Evolutionary conservation across 352 stramenopile species (phyloP).

Genomic region (Stramenopiles sp.): DNA sequence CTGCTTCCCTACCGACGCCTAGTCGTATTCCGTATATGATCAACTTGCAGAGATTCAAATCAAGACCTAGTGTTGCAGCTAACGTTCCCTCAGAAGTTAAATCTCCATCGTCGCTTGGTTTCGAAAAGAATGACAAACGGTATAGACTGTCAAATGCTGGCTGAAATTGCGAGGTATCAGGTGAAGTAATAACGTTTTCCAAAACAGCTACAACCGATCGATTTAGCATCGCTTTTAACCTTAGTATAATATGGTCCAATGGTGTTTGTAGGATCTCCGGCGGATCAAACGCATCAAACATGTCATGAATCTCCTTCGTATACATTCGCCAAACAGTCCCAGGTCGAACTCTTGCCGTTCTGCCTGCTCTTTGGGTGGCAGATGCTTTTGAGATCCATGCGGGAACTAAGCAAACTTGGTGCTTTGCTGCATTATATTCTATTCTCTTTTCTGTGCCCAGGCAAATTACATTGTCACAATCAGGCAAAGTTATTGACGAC

Average conservation of each 20-base stretch:
- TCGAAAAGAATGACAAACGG: background rate
- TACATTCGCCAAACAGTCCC: conserved; percentile 23
- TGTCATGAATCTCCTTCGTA: conserved; percentile 31
- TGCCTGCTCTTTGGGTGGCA: conserved; percentile 17
- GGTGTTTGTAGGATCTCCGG: conserved; percentile 35
- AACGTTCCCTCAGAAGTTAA: conserved; percentile 13
- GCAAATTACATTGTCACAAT: conserved; percentile 53
- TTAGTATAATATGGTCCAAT: conserved; percentile 19
- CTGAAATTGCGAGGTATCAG: conserved; percentile 8
- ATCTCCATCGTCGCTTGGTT: conserved; percentile 13
- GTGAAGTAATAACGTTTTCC: conserved; percentile 20
- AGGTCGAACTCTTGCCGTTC: conserved; percentile 39
- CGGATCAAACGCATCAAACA: conserved; percentile 36
- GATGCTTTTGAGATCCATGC: conserved; percentile 11
- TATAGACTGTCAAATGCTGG: background rate
- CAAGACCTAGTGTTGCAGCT: background rate
- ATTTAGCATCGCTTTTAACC: conserved; percentile 15
- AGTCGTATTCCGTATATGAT: conserved; percentile 14
- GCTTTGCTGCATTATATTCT: conserved; percentile 36
- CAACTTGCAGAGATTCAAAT: conserved; percentile 13
- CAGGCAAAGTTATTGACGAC: conserved; percentile 46
- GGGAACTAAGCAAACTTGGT: conserved; percentile 34
- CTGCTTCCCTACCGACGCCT: conserved; percentile 14
- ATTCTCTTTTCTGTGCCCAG: conserved; percentile 46
- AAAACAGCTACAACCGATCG: conserved; percentile 16